These are phyloP conservation scores for Clausena lansium DNA, from an alignment of 345 rosid genomes.

Conservation along the genomic window DNA sequence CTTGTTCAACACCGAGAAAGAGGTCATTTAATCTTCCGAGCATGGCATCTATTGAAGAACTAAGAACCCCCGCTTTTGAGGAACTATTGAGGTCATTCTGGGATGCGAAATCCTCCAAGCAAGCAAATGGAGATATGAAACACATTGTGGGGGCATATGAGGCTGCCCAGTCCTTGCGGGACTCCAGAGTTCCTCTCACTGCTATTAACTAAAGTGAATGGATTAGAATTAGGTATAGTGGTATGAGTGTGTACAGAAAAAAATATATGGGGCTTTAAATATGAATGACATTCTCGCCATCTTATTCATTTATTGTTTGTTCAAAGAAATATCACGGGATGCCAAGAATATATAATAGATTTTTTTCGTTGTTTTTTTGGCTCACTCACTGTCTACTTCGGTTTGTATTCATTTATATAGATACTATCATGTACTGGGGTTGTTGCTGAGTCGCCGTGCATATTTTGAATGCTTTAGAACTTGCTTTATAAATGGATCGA, in stretches of 20 bases:
- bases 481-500: too few species aligned
- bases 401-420: not conserved
- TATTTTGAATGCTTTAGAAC: too few species aligned
- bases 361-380: not conserved
- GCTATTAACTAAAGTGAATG: conserved; percentile 61
- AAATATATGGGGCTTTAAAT: conserved; percentile 17
- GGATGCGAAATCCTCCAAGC: conserved; percentile 63
- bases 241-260: conserved; percentile 43
- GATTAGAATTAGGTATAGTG: conserved; percentile 8
- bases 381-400: not conserved
- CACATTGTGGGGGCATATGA: conserved; percentile 49
- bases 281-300: not conserved
- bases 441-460: not conserved
- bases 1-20: conserved; percentile 89
- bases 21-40: conserved; percentile 76
- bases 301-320: conserved; percentile 34
- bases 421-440: not conserved
- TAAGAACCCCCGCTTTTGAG: conserved; percentile 82
- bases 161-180: conserved; percentile 63
- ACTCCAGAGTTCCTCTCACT: conserved; percentile 84
- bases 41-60: conserved; percentile 75
- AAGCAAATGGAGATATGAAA: conserved; percentile 73
- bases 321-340: conserved; percentile 5
- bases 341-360: conserved; percentile 18
- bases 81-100: conserved; percentile 70